Base-by-base conservation (phyloP, 257 asterid species). In the Ilex asprella region DNA sequence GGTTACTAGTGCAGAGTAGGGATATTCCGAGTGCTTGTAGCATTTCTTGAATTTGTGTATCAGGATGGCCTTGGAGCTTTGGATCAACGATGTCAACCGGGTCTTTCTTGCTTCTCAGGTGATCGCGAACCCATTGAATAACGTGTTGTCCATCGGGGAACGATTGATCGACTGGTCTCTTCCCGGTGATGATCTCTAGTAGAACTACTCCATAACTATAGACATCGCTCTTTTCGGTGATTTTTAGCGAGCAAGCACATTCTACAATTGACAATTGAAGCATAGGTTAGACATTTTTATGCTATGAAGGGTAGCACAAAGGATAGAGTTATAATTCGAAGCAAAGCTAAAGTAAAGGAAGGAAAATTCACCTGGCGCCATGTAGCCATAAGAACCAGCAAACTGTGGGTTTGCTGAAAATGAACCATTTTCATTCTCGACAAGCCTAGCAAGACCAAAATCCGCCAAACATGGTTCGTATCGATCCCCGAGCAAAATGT, bases 311-410 rank as follows among this genome's bases (percentile, higher is more conserved):
- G 27, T 1, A 21, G 27, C 27, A 21, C 27, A 21, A 21, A 21
- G 27, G 27, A 21, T 21, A 21, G 27, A 0, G 27, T 21, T 21
- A 13, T 59, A 70, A 67, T 9, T 60, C 27, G 58, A 29, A 13
- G 21, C 32, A 62, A 30, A 61, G 10, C 27, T 21, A 21, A 0
- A 21, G 27, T n/a, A 21, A 21, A 8, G 41, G 41, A 35, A 3
- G 41, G 13, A 52, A n/a, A 47, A 51, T 46, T 70, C 82, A 86
- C 96, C 95, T 46, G 96, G 96, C 32, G 96, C 95, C 63, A 89
- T 82, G 75, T 89, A 89, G 49, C 96, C 96, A 46, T 89, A 89
- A 32, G 96, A 86, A 49, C 96, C 96, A 63, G 95, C 96, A 59
- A 89, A 77, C 30, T 89, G 95, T 3, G 88, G 93, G 12, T 62